Conservation (phyloP, 2,329 filamentous ascomycete species). For the Fusarium neocosmosporiellum region DNA sequence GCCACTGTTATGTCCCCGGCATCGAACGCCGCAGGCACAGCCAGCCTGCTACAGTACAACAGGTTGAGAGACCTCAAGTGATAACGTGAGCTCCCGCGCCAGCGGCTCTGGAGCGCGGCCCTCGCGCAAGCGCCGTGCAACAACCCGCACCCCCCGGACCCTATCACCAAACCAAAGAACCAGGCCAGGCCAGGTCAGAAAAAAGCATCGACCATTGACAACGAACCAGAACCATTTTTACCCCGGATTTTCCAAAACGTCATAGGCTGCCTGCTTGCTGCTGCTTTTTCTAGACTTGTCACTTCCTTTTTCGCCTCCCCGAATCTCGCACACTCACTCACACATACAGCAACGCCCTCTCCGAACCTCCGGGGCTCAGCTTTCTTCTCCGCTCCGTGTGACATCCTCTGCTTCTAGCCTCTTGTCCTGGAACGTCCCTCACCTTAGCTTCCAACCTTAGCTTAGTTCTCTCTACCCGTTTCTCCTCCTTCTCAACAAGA, state of each 20-base stretch:
- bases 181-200: not conserved
- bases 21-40: not conserved
- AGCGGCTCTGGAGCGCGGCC: constrained; percentile 28
- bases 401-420: not conserved
- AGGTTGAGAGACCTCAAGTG: constrained; percentile 2
- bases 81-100: constrained; percentile 3
- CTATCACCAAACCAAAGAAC: constrained; percentile 19
- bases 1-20: not conserved
- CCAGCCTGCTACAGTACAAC: not conserved
- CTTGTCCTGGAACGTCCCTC: constrained; percentile 8
- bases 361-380: constrained; percentile 21
- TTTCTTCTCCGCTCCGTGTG: constrained; percentile 14
- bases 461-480: constrained; percentile 15
- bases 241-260: constrained; percentile 41
- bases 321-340: not conserved
- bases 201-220: constrained; percentile 20
- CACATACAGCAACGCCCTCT: not conserved
- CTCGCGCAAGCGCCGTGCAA: constrained; percentile 24
- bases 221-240: constrained; percentile 23
- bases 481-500: constrained; percentile 25
- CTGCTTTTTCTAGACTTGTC: constrained; percentile 18
- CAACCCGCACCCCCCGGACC: constrained; percentile 23
- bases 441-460: constrained; percentile 32
- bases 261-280: constrained; percentile 19
- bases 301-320: constrained; percentile 6